A percentile compares a stretch with the other conserved stretches of the same genome.
Evolutionary conservation across 257 asterid genomes (phyloP).

Genomic region (Thymus mandschuricus): DNA sequence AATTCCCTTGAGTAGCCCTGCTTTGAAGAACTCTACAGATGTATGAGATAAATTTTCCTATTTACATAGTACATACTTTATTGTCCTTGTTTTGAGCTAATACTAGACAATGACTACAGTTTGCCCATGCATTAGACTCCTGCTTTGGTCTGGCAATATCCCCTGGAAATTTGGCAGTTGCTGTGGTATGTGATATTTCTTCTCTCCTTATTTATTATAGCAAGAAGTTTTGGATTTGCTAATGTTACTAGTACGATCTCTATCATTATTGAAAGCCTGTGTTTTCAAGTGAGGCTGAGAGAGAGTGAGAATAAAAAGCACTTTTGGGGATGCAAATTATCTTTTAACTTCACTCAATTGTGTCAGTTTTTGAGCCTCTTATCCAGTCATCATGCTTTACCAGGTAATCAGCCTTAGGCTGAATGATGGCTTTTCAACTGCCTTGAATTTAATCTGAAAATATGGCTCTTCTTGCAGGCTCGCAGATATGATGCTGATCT

Average conservation of each 20-base stretch:
- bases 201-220: constrained; percentile 25
- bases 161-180: constrained; percentile 84
- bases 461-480: constrained; percentile 59
- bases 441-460: constrained; percentile 20
- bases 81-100: constrained; percentile 27
- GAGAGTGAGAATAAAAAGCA: background rate
- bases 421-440: constrained; percentile 10
- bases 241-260: constrained; percentile 7
- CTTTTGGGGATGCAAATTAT: background rate
- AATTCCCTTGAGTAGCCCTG: constrained; percentile 61
- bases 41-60: constrained; percentile 48
- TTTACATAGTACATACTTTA: constrained; percentile 27
- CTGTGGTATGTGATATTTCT: constrained; percentile 60
- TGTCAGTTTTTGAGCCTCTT: constrained; percentile 12
- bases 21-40: constrained; percentile 57
- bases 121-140: constrained; percentile 65
- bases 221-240: constrained; percentile 9
- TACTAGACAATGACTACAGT: constrained; percentile 47
- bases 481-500: constrained; percentile 63
- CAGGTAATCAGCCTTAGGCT: constrained; percentile 21
- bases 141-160: constrained; percentile 94
- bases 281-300: constrained; percentile 21
- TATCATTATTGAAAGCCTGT: constrained; percentile 17
- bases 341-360: background rate
- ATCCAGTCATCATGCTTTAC: constrained; percentile 27